Evolutionary conservation across 2,329 filamentous ascomycete genomes (phyloP).

Genomic region (Berkeleyomyces rouxiae): DNA sequence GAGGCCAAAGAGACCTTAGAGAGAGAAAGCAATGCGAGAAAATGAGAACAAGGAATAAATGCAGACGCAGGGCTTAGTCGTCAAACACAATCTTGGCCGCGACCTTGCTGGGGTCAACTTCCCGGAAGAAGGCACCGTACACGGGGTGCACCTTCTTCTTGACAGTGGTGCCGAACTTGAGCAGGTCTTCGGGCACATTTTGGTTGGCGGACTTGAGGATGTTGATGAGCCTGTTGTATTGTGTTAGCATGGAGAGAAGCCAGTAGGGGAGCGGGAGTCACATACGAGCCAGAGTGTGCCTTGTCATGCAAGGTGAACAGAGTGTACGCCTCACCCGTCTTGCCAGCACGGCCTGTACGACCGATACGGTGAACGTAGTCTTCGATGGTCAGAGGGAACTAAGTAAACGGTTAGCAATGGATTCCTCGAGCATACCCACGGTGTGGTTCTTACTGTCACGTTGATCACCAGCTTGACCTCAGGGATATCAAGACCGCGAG

Average conservation of each 20-base stretch:
- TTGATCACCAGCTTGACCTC: constrained; percentile 92
- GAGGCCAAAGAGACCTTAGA: neutral
- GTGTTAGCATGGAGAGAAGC: constrained; percentile 13
- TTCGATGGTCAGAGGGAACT: constrained; percentile 86
- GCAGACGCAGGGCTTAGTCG: constrained; percentile 7
- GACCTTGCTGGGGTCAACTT: constrained; percentile 66
- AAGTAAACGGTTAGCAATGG: constrained; percentile 4
- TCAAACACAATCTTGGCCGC: constrained; percentile 84
- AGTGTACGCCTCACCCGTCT: constrained; percentile 75
- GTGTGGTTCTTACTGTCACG: constrained; percentile 42
- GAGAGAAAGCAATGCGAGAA: neutral
- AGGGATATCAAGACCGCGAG: constrained; percentile 85
- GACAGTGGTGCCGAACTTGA: constrained; percentile 94
- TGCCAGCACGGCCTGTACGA: constrained; percentile 82
- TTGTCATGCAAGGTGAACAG: constrained; percentile 95
- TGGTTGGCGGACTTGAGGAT: constrained; percentile 89
- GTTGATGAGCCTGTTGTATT: constrained; percentile 56
- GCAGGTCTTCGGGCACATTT: constrained; percentile 69
- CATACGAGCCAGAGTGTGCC: constrained; percentile 70
- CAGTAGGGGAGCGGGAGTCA: constrained; percentile 18
- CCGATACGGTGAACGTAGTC: constrained; percentile 97
- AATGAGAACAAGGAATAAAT: constrained; percentile 5
- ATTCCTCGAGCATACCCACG: neutral
- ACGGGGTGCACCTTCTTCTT: constrained; percentile 97
- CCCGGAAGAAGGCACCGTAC: constrained; percentile 92